phyloP scores from a whole-genome alignment of 257 asterid genomes.

The Ilex asprella region DNA sequence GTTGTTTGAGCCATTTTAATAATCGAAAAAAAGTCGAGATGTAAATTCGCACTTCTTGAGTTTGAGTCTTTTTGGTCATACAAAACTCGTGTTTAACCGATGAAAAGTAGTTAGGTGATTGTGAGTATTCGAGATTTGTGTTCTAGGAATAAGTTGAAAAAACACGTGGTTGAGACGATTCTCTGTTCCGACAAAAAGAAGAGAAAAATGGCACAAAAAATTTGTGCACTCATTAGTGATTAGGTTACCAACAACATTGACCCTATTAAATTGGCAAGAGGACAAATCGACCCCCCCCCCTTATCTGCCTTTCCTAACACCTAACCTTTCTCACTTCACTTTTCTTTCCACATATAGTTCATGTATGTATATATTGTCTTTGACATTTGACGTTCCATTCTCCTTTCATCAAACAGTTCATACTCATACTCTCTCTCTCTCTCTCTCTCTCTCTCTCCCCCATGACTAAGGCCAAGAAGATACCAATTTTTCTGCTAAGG shows the following conservation, averaged over 20 bases:
- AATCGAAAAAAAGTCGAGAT: no score
- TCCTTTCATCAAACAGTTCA: neutral
- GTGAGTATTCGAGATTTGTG: no score
- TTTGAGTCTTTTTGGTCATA: no score
- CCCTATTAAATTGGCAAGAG: constrained; percentile 10
- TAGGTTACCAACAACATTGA: constrained; percentile 59
- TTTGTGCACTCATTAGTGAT: constrained; percentile 5
- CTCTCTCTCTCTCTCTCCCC: neutral
- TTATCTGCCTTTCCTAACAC: constrained; percentile 60
- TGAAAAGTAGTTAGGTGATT: no score
- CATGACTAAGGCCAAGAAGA: constrained; percentile 41
- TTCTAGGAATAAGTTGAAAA: no score
- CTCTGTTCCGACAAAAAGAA: no score
- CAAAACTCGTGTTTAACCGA: no score
- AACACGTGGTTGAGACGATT: no score
- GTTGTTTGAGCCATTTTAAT: no score
- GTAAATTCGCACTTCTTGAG: no score
- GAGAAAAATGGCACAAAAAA: no score
- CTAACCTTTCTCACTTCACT: constrained; percentile 7
- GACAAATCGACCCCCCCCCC: constrained; percentile 32
- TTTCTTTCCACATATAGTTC: neutral
- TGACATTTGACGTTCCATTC: neutral
- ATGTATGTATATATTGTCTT: neutral
- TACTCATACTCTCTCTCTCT: no score
- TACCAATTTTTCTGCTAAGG: constrained; percentile 52